Conservation (phyloP, 2,329 filamentous ascomycete genomes). For the Aspergillus ochraceoroseus region DNA sequence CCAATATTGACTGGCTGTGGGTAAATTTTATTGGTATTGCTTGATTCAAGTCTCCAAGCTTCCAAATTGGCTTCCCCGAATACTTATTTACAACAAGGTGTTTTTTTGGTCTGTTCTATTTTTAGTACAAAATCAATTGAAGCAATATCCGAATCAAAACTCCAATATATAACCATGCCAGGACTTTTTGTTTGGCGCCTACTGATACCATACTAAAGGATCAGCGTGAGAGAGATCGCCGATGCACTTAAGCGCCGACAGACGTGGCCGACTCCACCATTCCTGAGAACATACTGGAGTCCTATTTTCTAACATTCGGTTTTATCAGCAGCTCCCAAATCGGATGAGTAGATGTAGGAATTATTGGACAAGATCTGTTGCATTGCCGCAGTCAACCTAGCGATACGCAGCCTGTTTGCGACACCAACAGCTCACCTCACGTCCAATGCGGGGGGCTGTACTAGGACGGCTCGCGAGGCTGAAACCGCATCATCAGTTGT, state of each 20-base stretch:
- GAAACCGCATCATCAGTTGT: conserved; percentile 5
- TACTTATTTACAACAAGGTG: conserved; percentile 9
- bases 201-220: neutral
- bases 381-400: conserved; percentile 2
- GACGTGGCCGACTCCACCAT: conserved; percentile 7
- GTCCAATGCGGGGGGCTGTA: conserved; percentile 1
- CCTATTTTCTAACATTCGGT: neutral
- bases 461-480: conserved; percentile 12
- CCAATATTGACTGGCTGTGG: conserved; percentile 1
- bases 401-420: neutral
- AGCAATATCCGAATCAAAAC: neutral
- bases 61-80: conserved; percentile 4
- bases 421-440: neutral
- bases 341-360: neutral
- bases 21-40: conserved; percentile 2
- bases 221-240: conserved; percentile 2
- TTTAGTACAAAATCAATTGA: conserved; percentile 8
- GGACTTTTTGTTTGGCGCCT: conserved; percentile 5
- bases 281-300: neutral
- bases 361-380: neutral
- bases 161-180: no score
- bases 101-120: conserved; percentile 10
- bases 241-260: conserved; percentile 12
- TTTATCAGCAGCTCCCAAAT: neutral
- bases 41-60: conserved; percentile 2